Evolutionary conservation across 306 rosid species (phyloP).

Genomic region (Herpetospermum pedunculosum): DNA sequence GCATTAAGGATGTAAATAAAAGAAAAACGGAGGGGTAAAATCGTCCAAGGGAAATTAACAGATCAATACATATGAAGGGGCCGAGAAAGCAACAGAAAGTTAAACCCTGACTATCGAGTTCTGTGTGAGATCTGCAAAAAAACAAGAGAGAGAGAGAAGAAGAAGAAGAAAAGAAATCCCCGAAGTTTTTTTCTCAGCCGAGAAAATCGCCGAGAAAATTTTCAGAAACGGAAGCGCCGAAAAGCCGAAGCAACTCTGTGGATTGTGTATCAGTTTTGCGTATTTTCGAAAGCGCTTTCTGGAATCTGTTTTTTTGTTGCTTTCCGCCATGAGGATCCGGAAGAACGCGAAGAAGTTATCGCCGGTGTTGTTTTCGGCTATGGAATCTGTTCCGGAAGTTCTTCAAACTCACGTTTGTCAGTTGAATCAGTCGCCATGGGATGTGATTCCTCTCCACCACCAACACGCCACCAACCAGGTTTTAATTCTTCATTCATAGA

Average conservation of each 20-base stretch:
- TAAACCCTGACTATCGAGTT: slow-evolving; percentile 54
- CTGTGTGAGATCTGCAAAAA: slow-evolving; percentile 57
- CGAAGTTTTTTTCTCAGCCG: background rate
- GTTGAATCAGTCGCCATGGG: slow-evolving; percentile 89
- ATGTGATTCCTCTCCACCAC: slow-evolving; percentile 43
- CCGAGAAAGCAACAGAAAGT: slow-evolving; percentile 27
- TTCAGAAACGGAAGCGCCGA: background rate
- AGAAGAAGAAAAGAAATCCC: background rate
- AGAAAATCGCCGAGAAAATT: background rate
- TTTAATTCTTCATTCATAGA: background rate
- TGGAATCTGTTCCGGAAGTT: slow-evolving; percentile 25
- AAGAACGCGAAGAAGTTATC: slow-evolving; percentile 61
- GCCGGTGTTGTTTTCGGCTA: slow-evolving; percentile 27
- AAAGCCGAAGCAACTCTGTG: too few relatives aligned
- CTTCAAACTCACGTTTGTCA: slow-evolving; percentile 55
- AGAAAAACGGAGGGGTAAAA: slow-evolving; percentile 16
- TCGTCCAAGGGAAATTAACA: background rate
- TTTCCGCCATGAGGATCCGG: slow-evolving; percentile 65
- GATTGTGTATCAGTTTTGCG: too few relatives aligned
- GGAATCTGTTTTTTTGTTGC: background rate
- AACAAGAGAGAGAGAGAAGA: background rate
- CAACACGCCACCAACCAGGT: slow-evolving; percentile 41
- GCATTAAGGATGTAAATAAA: slow-evolving; percentile 25
- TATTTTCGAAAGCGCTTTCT: too few relatives aligned
- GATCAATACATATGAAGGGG: slow-evolving; percentile 41